These are phyloP conservation scores for Nematocida major DNA, from an alignment of 371 early-diverging fungal genomes.

Conservation along the genomic window DNA sequence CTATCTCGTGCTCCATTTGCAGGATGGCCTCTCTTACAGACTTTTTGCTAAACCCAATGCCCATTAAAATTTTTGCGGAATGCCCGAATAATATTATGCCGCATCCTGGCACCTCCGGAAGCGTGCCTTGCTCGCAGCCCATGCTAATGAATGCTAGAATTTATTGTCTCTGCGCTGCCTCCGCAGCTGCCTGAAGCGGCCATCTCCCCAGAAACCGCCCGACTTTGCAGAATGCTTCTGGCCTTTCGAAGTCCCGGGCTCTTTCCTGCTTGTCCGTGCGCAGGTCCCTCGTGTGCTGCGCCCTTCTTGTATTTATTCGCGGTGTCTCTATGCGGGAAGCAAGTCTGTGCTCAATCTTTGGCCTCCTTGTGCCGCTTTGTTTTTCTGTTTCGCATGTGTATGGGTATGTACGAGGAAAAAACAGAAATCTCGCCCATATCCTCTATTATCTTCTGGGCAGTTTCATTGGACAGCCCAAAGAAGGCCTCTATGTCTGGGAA, in stretches of 20 bases:
- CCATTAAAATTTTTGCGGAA: constrained; percentile 37
- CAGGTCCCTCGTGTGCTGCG: no score
- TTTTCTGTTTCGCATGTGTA: constrained; percentile 32
- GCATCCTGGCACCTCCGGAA: neutral
- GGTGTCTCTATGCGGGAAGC: no score
- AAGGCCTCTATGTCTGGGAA: constrained; percentile 47
- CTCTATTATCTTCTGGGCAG: constrained; percentile 51
- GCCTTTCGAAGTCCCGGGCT: no score
- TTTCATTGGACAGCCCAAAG: constrained; percentile 55
- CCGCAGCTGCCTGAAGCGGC: no score
- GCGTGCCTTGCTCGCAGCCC: no score
- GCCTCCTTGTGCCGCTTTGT: constrained; percentile 4
- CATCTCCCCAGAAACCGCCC: neutral
- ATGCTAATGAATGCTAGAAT: no score
- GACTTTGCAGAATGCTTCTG: no score
- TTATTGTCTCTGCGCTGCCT: no score
- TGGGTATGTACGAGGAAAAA: constrained; percentile 47
- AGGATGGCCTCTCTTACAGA: constrained; percentile 30
- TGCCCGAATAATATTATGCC: constrained; percentile 16
- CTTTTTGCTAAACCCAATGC: constrained; percentile 17
- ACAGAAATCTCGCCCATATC: constrained; percentile 55
- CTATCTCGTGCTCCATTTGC: constrained; percentile 36
- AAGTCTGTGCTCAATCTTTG: neutral
- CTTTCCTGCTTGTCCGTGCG: no score
- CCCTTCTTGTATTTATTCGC: no score